phyloP scores from a whole-genome alignment of 106 monocot species.

The Cymbidium sinense region DNA sequence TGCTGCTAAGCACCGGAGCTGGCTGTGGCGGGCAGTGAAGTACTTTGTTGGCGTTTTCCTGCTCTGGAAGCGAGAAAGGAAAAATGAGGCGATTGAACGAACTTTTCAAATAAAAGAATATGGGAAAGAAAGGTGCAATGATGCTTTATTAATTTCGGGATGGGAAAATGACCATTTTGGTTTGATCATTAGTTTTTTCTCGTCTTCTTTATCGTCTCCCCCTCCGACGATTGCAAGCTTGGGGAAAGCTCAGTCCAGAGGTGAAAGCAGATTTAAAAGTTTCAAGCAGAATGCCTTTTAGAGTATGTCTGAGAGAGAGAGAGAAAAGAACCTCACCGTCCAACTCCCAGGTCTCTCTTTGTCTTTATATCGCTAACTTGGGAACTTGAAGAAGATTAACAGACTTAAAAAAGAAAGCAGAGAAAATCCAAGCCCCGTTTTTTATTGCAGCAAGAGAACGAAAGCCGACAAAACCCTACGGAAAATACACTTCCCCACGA shows the following conservation, averaged over 20 bases:
- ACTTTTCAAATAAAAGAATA: neutral
- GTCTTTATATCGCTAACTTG: neutral
- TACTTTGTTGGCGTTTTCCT: neutral
- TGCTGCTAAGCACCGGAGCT: neutral
- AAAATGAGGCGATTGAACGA: neutral
- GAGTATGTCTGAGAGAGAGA: neutral
- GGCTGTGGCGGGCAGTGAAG: neutral
- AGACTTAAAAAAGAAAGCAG: neutral
- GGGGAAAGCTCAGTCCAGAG: neutral
- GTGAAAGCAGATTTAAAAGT: neutral
- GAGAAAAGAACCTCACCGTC: neutral
- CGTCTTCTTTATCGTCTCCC: too few species aligned
- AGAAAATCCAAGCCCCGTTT: neutral
- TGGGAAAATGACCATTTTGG: too few species aligned
- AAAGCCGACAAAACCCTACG: slow-evolving; percentile 10
- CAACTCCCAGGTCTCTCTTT: neutral
- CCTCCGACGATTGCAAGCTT: neutral
- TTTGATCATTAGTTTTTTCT: too few species aligned
- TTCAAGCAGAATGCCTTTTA: neutral
- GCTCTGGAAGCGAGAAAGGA: neutral
- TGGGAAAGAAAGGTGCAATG: neutral
- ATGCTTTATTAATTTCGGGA: too few species aligned
- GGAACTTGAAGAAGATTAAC: neutral
- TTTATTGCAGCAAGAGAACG: neutral
- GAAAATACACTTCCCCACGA: neutral